Percentiles rank a stretch among this genome's conserved stretches.
Evolutionary conservation across 805 yeast genomes (phyloP).

Genomic region (Kurtzmaniella cleridarum): DNA sequence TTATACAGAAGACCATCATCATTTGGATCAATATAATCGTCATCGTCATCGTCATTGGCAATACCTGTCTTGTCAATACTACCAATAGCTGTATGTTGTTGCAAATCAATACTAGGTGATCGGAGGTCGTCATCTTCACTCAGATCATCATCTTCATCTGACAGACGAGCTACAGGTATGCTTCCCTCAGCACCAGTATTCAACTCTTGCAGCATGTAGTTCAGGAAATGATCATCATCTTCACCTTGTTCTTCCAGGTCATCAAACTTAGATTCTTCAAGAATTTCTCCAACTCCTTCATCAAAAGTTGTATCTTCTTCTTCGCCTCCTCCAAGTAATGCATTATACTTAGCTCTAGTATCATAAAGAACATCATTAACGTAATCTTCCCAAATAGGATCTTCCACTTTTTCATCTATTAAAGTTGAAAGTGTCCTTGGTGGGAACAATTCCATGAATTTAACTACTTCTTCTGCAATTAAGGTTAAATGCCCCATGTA

Average conservation of each 20-base stretch:
- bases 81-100: not conserved
- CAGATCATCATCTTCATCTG: conserved; percentile 23
- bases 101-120: not conserved
- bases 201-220: conserved; percentile 73
- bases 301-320: conserved; percentile 39
- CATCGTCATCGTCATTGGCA: conserved; percentile 42
- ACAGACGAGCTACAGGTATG: conserved; percentile 16
- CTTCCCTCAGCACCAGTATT: conserved; percentile 44
- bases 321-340: conserved; percentile 80
- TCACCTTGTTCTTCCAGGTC: conserved; percentile 35
- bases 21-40: conserved; percentile 73
- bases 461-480: conserved; percentile 93
- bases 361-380: conserved; percentile 79
- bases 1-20: conserved; percentile 77
- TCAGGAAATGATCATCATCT: conserved; percentile 55
- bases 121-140: conserved; percentile 19
- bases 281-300: conserved; percentile 34
- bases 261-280: conserved; percentile 28
- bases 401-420: conserved; percentile 34
- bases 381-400: conserved; percentile 69
- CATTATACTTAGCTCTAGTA: conserved; percentile 90
- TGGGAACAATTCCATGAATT: conserved; percentile 54
- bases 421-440: conserved; percentile 29
- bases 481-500: conserved; percentile 95
- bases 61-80: conserved; percentile 10